Percentiles rank a stretch among this genome's conserved stretches.
These are phyloP conservation scores for Vinca minor DNA, from an alignment of 257 asterid genomes.

Conservation along the genomic window DNA sequence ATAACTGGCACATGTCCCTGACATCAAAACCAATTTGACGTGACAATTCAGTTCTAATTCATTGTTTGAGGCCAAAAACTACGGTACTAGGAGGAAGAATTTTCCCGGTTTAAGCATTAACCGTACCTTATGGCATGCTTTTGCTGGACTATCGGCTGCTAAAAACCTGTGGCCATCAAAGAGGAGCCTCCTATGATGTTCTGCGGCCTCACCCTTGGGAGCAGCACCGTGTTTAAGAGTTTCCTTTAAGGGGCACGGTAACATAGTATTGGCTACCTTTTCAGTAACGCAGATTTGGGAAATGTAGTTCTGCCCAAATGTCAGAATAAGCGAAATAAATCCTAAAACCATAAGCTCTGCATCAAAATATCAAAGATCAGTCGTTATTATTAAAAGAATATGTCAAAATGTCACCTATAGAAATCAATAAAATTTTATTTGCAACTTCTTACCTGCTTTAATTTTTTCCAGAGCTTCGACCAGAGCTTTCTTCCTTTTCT, in stretches of 20 bases:
- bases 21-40: constrained; percentile 7
- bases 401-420: not conserved
- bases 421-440: not conserved
- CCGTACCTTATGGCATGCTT: constrained; percentile 37
- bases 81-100: too few relatives aligned
- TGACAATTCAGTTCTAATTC: too few relatives aligned
- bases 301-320: constrained; percentile 86
- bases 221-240: not conserved
- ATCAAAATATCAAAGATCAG: not conserved
- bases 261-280: constrained; percentile 47
- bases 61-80: not conserved
- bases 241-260: constrained; percentile 45
- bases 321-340: constrained; percentile 76
- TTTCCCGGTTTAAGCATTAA: too few relatives aligned
- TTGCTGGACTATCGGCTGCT: constrained; percentile 35
- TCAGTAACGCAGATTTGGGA: constrained; percentile 57
- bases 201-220: not conserved
- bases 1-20: constrained; percentile 65
- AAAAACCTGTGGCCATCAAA: constrained; percentile 40
- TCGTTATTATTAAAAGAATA: too few relatives aligned
- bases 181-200: constrained; percentile 54
- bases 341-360: constrained; percentile 98
- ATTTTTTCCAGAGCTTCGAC: constrained; percentile 90
- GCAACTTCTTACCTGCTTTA: constrained; percentile 60
- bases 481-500: constrained; percentile 50